Base-by-base conservation (phyloP, 192 early-diverging fungal genomes). In the Glomus cerebriforme region DNA sequence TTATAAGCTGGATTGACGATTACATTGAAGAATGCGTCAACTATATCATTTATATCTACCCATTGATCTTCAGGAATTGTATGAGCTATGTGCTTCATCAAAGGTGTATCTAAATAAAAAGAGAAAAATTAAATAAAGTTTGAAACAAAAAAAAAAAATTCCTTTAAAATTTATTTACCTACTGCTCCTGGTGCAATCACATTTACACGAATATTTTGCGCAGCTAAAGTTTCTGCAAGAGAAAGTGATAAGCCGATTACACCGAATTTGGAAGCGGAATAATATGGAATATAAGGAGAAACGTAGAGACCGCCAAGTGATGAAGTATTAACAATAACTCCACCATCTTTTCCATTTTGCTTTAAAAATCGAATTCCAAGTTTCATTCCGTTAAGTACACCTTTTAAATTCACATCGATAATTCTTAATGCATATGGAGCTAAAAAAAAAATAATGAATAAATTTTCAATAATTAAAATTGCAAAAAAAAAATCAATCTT, bases 301-400 rank as follows among this genome's bases (percentile, higher is more conserved):
- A 86, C 84, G 58, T 85, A 85, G 19, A 92, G 84, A 10, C 92
- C 95, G 63, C 92, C 92, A 80, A 93, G 86, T 7, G 92, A 93
- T 0, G 95, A 89, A 3, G 91, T 92, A 80, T 93, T 96, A 70
- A 96, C 83, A 27, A 94, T 89, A 10, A 92, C 90, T 4, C 92
- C 93, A 0, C 86, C 85, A 19, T 67, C 65, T 3, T 54, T 62
- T 27, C 82, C 77, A 31, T 83, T 81, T n/a, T 86, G 81, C 3
- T 78, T 75, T 75, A 94, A 86, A 69, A 88, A 82, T 15, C 83
- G 80, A 7, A 95, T 82, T 0, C 89, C 95, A 10, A 92, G 82
- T 9, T 91, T 88, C 0, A 93, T 94, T 39, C 93, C 93, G 29
- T 91, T 82, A 66, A 96, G 83, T 1, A 94, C 92, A 26, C 90